Base-by-base conservation (phyloP, 1,284 basidiomycete species). In the Moesziomyces antarcticus region DNA sequence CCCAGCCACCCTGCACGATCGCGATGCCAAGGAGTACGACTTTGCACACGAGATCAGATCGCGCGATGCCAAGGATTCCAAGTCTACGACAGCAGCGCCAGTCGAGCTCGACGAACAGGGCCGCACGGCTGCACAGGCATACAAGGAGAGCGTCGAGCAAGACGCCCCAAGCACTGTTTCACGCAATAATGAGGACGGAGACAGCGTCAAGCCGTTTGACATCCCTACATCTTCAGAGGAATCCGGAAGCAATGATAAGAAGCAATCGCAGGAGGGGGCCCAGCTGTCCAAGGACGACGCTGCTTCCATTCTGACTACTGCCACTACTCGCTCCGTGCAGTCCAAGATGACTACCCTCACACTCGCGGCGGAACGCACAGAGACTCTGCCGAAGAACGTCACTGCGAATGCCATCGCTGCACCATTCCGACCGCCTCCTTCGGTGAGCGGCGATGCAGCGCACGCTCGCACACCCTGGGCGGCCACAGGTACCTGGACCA, bases 1-100 rank as follows among this genome's bases (percentile, higher is more conserved):
- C 37, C 76, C 77, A 7, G 55, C 65, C 5, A 54, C 47, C 11
- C 53, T 66, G 45, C 59, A 69, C 16, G 67, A 75, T 27, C 57
- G 62, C 16, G 27, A 45, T 18, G 47, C 60, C 8, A 51, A 50
- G 14, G 50, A 68, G 35, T 75, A 78, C 50, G 67, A 78, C 47
- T 81, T 79, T 43, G 58, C 55, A 18, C 45, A 40, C 13, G 79
- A 78, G 49, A 81, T 81, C 21, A 37, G 14, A 6, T 14, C 14
- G 14, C 35, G 35, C 16, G 55, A 49, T 24, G 41, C 21, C n/a
- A 64, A 40, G 46, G 59, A 13, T 5, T n/a, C 25, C 6, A 30
- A 24, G 40, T 30, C 30, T 30, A 30, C 45, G 14, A 35, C 35
- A 16, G 35, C 14, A 10, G 27, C 25, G 7, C 22, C 43, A 9